Percentiles rank a stretch among this genome's conserved stretches.
These are phyloP conservation scores for Phytophthora sansomeana DNA, from an alignment of 352 stramenopile genomes.

Conservation along the genomic window DNA sequence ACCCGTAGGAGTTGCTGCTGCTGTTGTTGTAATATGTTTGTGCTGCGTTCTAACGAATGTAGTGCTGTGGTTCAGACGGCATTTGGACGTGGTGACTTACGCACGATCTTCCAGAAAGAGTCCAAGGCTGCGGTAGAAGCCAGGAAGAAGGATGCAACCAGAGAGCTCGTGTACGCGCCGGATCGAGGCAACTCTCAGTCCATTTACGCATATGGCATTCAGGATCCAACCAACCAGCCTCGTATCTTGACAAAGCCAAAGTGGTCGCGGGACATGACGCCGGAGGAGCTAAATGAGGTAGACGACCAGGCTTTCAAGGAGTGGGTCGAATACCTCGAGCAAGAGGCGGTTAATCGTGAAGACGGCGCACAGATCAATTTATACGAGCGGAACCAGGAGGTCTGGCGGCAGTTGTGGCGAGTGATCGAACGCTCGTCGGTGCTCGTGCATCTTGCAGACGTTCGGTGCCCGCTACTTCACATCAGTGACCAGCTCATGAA, in stretches of 20 bases:
- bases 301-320: constrained; percentile 65
- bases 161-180: constrained; percentile 58
- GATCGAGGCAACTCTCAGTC: constrained; percentile 75
- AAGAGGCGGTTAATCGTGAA: constrained; percentile 22
- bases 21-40: neutral
- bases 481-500: constrained; percentile 71
- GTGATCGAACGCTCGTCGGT: constrained; percentile 81
- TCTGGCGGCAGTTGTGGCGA: constrained; percentile 86
- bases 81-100: constrained; percentile 60
- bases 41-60: constrained; percentile 1
- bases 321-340: constrained; percentile 60
- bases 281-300: constrained; percentile 61
- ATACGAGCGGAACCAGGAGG: constrained; percentile 84
- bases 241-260: constrained; percentile 68
- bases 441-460: constrained; percentile 80
- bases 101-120: constrained; percentile 77
- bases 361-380: constrained; percentile 55
- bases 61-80: constrained; percentile 10
- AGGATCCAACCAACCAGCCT: constrained; percentile 65
- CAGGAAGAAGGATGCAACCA: constrained; percentile 77
- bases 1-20: constrained; percentile 15
- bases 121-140: constrained; percentile 60
- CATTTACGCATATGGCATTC: constrained; percentile 75
- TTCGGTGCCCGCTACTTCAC: constrained; percentile 75
- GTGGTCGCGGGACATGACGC: constrained; percentile 72